Conservation (phyloP, 441 rosid species). For the Macaranga tanarius region DNA sequence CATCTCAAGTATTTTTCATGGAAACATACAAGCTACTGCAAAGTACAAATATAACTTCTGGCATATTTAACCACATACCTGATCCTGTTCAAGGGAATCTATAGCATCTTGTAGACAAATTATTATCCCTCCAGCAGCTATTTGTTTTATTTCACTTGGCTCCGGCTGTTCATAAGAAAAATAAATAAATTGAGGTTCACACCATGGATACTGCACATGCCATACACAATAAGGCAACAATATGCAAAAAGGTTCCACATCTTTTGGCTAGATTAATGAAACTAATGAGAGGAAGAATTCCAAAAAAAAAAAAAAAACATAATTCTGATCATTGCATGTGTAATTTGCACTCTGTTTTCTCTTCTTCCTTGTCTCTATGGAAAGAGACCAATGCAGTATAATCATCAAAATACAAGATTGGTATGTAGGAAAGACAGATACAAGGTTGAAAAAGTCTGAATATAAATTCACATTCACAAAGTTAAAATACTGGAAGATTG, state of each 20-base stretch:
- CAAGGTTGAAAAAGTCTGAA: not conserved
- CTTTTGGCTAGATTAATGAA: no score
- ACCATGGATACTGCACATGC: constrained; percentile 7
- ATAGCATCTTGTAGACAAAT: constrained; percentile 91
- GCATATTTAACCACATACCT: constrained; percentile 39
- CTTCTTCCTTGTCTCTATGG: not conserved
- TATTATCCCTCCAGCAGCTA: constrained; percentile 87
- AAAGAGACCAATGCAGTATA: not conserved
- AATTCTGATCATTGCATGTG: no score
- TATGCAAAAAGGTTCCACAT: not conserved
- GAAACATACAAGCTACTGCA: constrained; percentile 9
- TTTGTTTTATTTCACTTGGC: constrained; percentile 67
- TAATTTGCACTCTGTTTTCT: no score
- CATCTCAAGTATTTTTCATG: not conserved
- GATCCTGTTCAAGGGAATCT: constrained; percentile 74
- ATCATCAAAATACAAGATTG: not conserved
- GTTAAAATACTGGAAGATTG: not conserved
- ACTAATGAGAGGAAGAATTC: no score
- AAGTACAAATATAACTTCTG: constrained; percentile 4
- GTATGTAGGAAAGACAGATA: not conserved
- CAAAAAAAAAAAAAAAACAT: no score
- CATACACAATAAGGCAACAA: not conserved
- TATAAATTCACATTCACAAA: not conserved
- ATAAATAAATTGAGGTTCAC: constrained; percentile 19
- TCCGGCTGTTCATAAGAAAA: constrained; percentile 66